Evolutionary conservation across 257 asterid species (phyloP).

Genomic region (Voacanga thouarsii): DNA sequence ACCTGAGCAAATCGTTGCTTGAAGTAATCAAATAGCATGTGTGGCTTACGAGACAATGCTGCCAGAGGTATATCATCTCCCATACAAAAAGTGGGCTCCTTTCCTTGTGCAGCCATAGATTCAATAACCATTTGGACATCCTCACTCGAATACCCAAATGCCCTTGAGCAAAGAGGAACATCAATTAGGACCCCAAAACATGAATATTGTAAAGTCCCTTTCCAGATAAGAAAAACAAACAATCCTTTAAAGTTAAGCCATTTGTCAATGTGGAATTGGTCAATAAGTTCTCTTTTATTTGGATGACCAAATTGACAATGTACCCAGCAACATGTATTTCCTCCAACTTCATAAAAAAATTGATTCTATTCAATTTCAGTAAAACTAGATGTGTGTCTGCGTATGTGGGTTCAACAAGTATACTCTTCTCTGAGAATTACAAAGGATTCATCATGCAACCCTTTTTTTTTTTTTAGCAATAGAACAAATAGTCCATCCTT

Average conservation of each 20-base stretch:
- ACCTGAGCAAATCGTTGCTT: conserved; percentile 99
- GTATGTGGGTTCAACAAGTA: background rate
- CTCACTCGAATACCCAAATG: conserved; percentile 96
- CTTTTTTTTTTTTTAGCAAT: background rate
- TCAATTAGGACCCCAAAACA: conserved; percentile 18
- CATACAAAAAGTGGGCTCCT: conserved; percentile 99
- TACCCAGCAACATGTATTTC: background rate
- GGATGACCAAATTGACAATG: background rate
- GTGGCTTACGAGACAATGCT: conserved; percentile 76
- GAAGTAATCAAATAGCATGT: conserved; percentile 91
- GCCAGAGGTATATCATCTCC: conserved; percentile 99
- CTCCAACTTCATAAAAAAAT: background rate
- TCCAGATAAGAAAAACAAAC: background rate
- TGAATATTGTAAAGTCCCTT: background rate
- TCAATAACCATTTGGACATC: conserved; percentile 99
- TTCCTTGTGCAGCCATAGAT: conserved; percentile 98
- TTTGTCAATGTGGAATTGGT: background rate
- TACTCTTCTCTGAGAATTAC: background rate
- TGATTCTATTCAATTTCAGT: background rate
- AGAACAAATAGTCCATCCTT: too few relatives aligned
- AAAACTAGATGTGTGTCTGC: background rate
- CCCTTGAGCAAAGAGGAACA: conserved; percentile 50
- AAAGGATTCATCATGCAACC: background rate
- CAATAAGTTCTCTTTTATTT: background rate
- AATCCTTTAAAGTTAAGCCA: background rate